Conservation (phyloP, 2,329 filamentous ascomycete genomes). For the Exophiala spinifera region DNA sequence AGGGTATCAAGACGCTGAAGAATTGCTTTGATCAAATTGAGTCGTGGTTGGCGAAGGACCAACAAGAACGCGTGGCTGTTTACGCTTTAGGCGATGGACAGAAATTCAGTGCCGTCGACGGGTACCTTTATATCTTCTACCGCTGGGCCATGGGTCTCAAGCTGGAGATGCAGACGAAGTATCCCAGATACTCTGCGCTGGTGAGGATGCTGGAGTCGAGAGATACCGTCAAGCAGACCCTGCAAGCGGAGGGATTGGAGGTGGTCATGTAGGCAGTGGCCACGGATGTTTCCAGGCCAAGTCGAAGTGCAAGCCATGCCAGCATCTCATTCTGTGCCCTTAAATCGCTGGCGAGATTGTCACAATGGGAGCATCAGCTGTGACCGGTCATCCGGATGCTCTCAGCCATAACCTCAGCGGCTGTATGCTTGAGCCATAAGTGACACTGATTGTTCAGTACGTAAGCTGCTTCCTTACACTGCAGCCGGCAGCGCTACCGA, state of each 20-base stretch:
- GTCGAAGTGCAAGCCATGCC: no score
- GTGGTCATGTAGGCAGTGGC: not conserved
- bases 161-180: constrained; percentile 6
- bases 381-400: no score
- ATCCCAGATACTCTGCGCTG: constrained; percentile 11
- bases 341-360: no score
- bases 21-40: constrained; percentile 31
- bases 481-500: no score
- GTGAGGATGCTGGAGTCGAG: constrained; percentile 5
- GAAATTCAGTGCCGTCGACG: constrained; percentile 35
- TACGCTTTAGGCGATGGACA: constrained; percentile 29
- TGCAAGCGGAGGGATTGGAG: not conserved
- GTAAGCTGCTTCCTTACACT: no score
- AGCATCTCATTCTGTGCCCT: no score
- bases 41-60: constrained; percentile 17
- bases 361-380: no score
- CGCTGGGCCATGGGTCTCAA: constrained; percentile 28
- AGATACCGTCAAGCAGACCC: not conserved
- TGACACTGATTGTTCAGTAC: no score
- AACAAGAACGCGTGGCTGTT: constrained; percentile 1
- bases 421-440: no score
- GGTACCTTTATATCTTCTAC: constrained; percentile 35
- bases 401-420: no score
- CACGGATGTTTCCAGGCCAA: no score
- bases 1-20: constrained; percentile 16